Percentiles rank a stretch among this genome's conserved stretches.
Conservation (phyloP, 257 asterid genomes). For the Craterostigma plantagineum region DNA sequence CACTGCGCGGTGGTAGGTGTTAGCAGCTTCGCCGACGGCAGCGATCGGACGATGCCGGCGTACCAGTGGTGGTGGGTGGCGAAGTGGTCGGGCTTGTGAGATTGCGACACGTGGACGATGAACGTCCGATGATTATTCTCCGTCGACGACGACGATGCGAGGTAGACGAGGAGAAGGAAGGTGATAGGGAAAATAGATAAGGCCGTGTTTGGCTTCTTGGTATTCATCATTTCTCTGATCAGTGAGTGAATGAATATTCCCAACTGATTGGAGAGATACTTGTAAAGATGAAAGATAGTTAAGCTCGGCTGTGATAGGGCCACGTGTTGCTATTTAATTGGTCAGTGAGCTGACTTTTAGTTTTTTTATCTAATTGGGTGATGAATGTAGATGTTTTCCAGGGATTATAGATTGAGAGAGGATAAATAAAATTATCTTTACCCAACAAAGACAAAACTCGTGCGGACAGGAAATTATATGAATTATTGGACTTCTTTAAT, state of each 20-base stretch:
- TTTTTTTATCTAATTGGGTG: too few relatives aligned
- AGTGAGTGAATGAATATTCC: not conserved
- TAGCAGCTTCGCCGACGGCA: slow-evolving; percentile 49
- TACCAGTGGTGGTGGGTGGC: slow-evolving; percentile 70
- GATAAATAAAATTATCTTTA: too few relatives aligned
- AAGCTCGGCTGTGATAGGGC: slow-evolving; percentile 1
- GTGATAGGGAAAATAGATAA: slow-evolving; percentile 11
- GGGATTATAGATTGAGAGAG: too few relatives aligned
- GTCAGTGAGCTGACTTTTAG: not conserved
- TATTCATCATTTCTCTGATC: slow-evolving; percentile 9
- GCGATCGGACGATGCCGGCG: slow-evolving; percentile 43
- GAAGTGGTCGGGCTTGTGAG: slow-evolving; percentile 42
- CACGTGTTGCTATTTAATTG: not conserved
- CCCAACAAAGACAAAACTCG: too few relatives aligned
- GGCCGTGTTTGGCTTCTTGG: slow-evolving; percentile 13
- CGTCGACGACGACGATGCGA: slow-evolving; percentile 21
- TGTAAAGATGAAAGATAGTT: not conserved
- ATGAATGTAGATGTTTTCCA: too few relatives aligned
- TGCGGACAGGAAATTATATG: too few relatives aligned
- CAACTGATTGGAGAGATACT: not conserved
- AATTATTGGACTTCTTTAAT: too few relatives aligned
- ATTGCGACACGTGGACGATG: slow-evolving; percentile 60
- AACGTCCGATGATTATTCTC: slow-evolving; percentile 40
- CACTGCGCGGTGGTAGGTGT: slow-evolving; percentile 44
- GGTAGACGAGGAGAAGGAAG: slow-evolving; percentile 12